phyloP scores from a whole-genome alignment of 495 filamentous ascomycete species.

The Hypomontagnella submonticulosa region DNA sequence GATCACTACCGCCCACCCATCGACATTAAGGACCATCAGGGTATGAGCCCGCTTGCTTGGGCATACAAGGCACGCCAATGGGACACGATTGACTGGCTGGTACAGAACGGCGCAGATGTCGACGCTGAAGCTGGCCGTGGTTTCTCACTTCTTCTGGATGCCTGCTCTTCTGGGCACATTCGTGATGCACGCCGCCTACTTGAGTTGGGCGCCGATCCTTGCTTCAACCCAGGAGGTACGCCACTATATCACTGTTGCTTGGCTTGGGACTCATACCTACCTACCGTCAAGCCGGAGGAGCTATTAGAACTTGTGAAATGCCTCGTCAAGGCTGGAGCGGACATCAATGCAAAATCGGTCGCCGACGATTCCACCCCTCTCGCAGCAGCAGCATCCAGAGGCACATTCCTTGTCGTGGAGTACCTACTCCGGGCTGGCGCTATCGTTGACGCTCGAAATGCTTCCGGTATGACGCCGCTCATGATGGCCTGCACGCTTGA shows the following conservation, averaged over 20 bases:
- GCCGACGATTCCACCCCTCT: not conserved
- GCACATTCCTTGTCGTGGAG: slow-evolving; percentile 10
- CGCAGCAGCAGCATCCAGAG: slow-evolving; percentile 7
- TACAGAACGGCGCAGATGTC: slow-evolving; percentile 11
- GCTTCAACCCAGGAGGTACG: not conserved
- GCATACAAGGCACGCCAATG: slow-evolving; percentile 4
- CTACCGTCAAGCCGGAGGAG: not conserved
- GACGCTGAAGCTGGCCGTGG: not conserved
- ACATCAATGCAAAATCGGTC: slow-evolving; percentile 9
- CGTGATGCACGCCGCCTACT: not conserved
- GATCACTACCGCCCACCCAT: slow-evolving; percentile 7
- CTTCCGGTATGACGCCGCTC: slow-evolving; percentile 8
- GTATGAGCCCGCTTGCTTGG: slow-evolving; percentile 22
- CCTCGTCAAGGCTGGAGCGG: slow-evolving; percentile 10
- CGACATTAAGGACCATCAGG: slow-evolving; percentile 16
- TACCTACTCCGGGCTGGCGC: slow-evolving; percentile 44
- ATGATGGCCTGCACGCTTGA: slow-evolving; percentile 10
- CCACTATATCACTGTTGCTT: slow-evolving; percentile 4
- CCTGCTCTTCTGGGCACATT: not conserved
- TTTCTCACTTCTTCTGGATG: slow-evolving; percentile 13
- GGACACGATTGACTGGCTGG: slow-evolving; percentile 10
- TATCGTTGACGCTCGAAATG: slow-evolving; percentile 16
- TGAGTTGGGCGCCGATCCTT: not conserved
- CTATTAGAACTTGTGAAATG: slow-evolving; percentile 6
- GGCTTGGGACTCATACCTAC: no score